Conservation (phyloP, 148 eudicot species). For the Amaranthus palmeri region DNA sequence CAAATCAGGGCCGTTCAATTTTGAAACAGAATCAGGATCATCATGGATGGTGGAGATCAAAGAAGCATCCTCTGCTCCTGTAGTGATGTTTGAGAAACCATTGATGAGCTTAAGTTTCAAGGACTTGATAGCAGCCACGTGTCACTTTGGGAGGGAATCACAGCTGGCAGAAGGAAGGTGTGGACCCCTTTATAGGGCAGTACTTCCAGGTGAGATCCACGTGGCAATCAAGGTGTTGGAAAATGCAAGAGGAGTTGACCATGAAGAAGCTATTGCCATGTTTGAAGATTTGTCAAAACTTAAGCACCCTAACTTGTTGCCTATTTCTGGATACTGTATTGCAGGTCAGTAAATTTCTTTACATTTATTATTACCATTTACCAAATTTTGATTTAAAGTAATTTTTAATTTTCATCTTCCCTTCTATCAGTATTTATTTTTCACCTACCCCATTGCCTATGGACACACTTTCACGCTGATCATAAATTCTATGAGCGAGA, state of each 20-base stretch:
- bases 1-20: slow-evolving; percentile 83
- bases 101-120: slow-evolving; percentile 80
- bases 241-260: slow-evolving; percentile 43
- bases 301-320: slow-evolving; percentile 78
- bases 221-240: slow-evolving; percentile 95
- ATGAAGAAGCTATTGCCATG: slow-evolving; percentile 40
- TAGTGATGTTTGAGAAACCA: slow-evolving; percentile 97
- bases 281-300: slow-evolving; percentile 65
- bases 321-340: slow-evolving; percentile 88
- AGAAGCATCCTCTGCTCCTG: slow-evolving; percentile 60
- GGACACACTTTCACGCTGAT: too few relatives aligned
- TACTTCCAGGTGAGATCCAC: slow-evolving; percentile 81
- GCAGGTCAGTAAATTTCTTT: slow-evolving; percentile 50
- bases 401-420: too few relatives aligned
- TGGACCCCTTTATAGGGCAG: slow-evolving; percentile 85
- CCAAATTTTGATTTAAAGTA: too few relatives aligned
- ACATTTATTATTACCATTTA: too few relatives aligned
- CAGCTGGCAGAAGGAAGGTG: slow-evolving; percentile 71
- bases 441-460: too few relatives aligned
- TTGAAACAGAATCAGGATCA: slow-evolving; percentile 76
- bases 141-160: slow-evolving; percentile 79
- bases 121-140: slow-evolving; percentile 86
- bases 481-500: too few relatives aligned
- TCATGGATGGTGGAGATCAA: slow-evolving; percentile 76
- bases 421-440: too few relatives aligned